phyloP scores from a whole-genome alignment of 2,329 filamentous ascomycete species.

The Aureobasidium uvarum region DNA sequence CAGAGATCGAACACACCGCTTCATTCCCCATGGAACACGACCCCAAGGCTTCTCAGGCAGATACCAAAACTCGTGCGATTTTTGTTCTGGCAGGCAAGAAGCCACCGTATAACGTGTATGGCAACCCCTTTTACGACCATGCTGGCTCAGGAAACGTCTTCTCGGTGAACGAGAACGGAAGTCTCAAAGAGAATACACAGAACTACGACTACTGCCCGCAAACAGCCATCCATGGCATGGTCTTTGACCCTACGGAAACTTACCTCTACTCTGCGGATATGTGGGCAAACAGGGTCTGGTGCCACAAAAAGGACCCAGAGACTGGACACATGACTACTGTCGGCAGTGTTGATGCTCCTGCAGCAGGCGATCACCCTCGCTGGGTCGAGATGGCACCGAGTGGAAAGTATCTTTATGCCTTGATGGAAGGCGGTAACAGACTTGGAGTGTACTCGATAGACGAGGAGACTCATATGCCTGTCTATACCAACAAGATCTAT shows the following conservation, averaged over 20 bases:
- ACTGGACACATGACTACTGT: conserved; percentile 65
- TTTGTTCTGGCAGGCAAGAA: conserved; percentile 78
- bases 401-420: conserved; percentile 75
- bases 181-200: conserved; percentile 64
- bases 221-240: conserved; percentile 78
- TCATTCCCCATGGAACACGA: conserved; percentile 75
- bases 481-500: conserved; percentile 73
- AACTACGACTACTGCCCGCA: conserved; percentile 69
- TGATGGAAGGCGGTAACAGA: conserved; percentile 88
- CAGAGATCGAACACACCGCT: conserved; percentile 70
- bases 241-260: conserved; percentile 69
- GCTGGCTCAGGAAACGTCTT: conserved; percentile 81
- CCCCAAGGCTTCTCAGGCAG: conserved; percentile 63
- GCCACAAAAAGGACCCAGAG: conserved; percentile 66
- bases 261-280: conserved; percentile 80
- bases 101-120: conserved; percentile 78
- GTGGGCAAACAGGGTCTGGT: conserved; percentile 78
- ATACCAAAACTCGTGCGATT: conserved; percentile 83
- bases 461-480: conserved; percentile 66
- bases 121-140: conserved; percentile 85
- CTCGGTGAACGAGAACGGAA: conserved; percentile 56
- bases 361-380: conserved; percentile 71
- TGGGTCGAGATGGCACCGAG: conserved; percentile 84
- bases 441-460: conserved; percentile 81
- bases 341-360: conserved; percentile 69